Conservation (phyloP, 176 grass and related monocot genomes). For the Musa acuminata region DNA sequence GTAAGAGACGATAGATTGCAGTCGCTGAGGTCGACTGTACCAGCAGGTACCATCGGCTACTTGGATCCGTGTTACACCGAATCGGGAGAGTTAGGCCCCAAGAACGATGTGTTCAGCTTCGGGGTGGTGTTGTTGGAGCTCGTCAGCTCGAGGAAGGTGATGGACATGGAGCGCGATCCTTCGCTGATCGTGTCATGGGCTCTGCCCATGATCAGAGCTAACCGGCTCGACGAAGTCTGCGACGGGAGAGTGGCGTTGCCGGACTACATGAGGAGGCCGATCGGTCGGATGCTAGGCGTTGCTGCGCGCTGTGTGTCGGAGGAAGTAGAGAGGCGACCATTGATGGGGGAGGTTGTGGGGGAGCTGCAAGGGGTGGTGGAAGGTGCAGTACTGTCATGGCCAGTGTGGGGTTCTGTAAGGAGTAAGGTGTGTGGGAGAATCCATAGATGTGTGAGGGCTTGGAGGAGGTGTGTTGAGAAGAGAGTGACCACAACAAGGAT, state of each 20-base stretch:
- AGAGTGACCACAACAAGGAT: slow-evolving; percentile 50
- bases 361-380: slow-evolving; percentile 53
- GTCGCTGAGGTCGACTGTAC: slow-evolving; percentile 1
- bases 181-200: slow-evolving; percentile 79
- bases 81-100: slow-evolving; percentile 43
- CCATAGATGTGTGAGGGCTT: slow-evolving; percentile 38
- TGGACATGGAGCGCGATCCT: slow-evolving; percentile 56
- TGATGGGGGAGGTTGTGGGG: slow-evolving; percentile 56
- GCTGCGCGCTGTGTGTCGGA: slow-evolving; percentile 66
- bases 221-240: slow-evolving; percentile 26
- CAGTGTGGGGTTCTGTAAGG: not conserved
- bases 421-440: slow-evolving; percentile 11
- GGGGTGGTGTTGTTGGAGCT: slow-evolving; percentile 85
- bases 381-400: slow-evolving; percentile 18
- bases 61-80: slow-evolving; percentile 91
- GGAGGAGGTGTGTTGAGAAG: slow-evolving; percentile 41
- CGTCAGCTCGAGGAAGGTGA: slow-evolving; percentile 80
- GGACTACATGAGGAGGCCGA: not conserved
- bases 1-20: slow-evolving; percentile 21
- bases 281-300: slow-evolving; percentile 32
- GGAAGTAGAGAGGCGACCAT: slow-evolving; percentile 32
- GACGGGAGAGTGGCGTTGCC: slow-evolving; percentile 39
- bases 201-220: slow-evolving; percentile 25
- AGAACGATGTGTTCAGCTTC: slow-evolving; percentile 96
- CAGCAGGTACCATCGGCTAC: slow-evolving; percentile 93